Conservation (phyloP, 2,329 filamentous ascomycete species). For the Aspergillus unguis region DNA sequence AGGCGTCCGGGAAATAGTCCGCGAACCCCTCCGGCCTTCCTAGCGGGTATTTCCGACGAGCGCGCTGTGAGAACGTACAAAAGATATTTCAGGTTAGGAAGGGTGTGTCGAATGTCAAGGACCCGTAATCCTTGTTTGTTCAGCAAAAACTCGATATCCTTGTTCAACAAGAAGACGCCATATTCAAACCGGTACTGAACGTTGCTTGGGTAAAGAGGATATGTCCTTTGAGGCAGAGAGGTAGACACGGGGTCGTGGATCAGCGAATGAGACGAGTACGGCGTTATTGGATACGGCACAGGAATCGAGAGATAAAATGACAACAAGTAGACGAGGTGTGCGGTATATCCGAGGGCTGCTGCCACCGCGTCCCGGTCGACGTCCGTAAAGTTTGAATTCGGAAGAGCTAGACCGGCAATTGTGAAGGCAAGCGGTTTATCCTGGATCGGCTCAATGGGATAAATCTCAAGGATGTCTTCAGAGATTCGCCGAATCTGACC, state of each 20-base stretch:
- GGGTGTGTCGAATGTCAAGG: conserved; percentile 84
- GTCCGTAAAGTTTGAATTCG: conserved; percentile 75
- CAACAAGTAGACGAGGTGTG: conserved; percentile 69
- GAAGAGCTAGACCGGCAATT: conserved; percentile 73
- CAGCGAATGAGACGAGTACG: conserved; percentile 69
- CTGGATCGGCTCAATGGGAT: conserved; percentile 69
- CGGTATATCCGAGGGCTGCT: conserved; percentile 76
- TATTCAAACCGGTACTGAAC: conserved; percentile 93
- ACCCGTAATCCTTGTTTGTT: conserved; percentile 69
- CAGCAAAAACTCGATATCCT: conserved; percentile 75
- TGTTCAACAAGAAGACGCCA: conserved; percentile 93
- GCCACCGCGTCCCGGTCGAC: conserved; percentile 65
- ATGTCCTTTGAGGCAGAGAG: conserved; percentile 60
- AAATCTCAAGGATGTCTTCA: conserved; percentile 74
- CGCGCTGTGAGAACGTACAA: conserved; percentile 86
- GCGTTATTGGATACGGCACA: conserved; percentile 74
- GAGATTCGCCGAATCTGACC: conserved; percentile 88
- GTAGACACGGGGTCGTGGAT: conserved; percentile 70
- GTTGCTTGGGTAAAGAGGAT: conserved; percentile 73
- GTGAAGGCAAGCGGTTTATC: conserved; percentile 72
- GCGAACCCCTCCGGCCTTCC: conserved; percentile 54
- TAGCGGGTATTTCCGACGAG: conserved; percentile 56
- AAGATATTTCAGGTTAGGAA: conserved; percentile 91
- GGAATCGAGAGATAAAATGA: conserved; percentile 78
- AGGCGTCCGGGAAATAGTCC: conserved; percentile 42